Conservation (phyloP, 1,139 yeast species). For the Martiniozyma asiatica region DNA sequence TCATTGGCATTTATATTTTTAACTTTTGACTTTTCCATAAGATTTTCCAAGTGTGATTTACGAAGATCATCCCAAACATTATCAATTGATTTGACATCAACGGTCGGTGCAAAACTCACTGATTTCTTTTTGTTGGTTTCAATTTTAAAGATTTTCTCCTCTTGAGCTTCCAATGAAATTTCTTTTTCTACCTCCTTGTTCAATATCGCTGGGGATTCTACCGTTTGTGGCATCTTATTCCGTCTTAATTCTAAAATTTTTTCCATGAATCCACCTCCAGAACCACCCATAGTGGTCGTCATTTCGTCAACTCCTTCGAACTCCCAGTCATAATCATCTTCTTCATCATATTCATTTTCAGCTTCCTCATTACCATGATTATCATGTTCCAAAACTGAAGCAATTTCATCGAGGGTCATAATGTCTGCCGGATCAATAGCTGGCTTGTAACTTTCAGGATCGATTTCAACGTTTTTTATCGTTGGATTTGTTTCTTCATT, state of each 20-base stretch:
- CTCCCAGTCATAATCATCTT: constrained; percentile 16
- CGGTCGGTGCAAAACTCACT: constrained; percentile 39
- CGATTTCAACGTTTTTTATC: constrained; percentile 4
- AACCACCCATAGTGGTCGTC: constrained; percentile 20
- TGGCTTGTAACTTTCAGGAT: constrained; percentile 13
- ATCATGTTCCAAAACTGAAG: too few relatives aligned
- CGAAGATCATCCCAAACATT: constrained; percentile 40
- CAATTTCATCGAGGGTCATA: constrained; percentile 37
- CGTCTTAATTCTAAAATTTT: constrained; percentile 14
- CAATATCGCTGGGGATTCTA: too few relatives aligned
- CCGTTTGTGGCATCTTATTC: constrained; percentile 1
- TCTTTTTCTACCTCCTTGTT: too few relatives aligned
- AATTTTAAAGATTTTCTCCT: neutral
- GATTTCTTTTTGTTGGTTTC: constrained; percentile 24
- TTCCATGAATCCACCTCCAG: constrained; percentile 19
- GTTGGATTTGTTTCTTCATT: constrained; percentile 1
- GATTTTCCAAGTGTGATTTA: constrained; percentile 13
- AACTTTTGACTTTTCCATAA: neutral
- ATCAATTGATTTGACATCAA: constrained; percentile 50
- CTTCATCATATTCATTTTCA: constrained; percentile 24
- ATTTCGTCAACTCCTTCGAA: too few relatives aligned
- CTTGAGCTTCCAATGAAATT: constrained; percentile 1
- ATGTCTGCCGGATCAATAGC: constrained; percentile 42
- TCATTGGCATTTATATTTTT: constrained; percentile 9
- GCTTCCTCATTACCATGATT: constrained; percentile 26